A percentile compares a stretch with the other conserved stretches of the same genome.
Evolutionary conservation across 2,329 filamentous ascomycete species (phyloP).

Genomic region (Cucurbitaria berberidis): DNA sequence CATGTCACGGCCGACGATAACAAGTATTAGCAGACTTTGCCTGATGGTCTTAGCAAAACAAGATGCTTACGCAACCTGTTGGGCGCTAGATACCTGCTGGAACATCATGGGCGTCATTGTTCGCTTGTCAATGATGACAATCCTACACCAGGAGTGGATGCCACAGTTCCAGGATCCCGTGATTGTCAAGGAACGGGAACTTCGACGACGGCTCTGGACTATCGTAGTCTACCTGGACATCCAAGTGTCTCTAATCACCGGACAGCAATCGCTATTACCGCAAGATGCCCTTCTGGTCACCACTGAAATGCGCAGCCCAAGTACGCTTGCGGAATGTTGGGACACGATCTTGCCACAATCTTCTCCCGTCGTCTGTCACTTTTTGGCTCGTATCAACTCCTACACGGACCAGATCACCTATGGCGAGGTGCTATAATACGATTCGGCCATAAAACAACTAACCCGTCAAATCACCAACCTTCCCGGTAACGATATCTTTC

Average conservation of each 20-base stretch:
- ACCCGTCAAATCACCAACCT: slow-evolving; percentile 14
- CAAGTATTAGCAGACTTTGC: slow-evolving; percentile 21
- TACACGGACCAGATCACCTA: slow-evolving; percentile 18
- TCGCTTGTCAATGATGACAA: slow-evolving; percentile 26
- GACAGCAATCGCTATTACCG: slow-evolving; percentile 22
- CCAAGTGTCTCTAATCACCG: slow-evolving; percentile 25
- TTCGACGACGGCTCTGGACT: slow-evolving; percentile 23
- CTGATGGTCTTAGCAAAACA: slow-evolving; percentile 33
- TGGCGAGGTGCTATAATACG: slow-evolving; percentile 25
- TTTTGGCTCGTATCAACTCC: slow-evolving; percentile 19
- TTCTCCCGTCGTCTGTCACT: slow-evolving; percentile 18
- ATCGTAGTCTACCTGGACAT: slow-evolving; percentile 28
- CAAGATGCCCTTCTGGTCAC: slow-evolving; percentile 4
- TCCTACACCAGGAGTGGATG: slow-evolving; percentile 21
- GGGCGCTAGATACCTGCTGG: slow-evolving; percentile 30
- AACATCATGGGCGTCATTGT: slow-evolving; percentile 24
- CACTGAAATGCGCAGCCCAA: neutral
- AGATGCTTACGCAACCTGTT: slow-evolving; percentile 29
- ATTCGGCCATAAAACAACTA: slow-evolving; percentile 14
- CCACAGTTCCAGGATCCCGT: slow-evolving; percentile 9
- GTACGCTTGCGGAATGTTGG: slow-evolving; percentile 15
- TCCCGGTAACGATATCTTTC: slow-evolving; percentile 11
- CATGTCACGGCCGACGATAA: slow-evolving; percentile 24
- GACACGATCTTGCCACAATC: slow-evolving; percentile 16
- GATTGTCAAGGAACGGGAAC: slow-evolving; percentile 12